These are phyloP conservation scores for Ganoderma lingzhi DNA, from an alignment of 1,284 basidiomycete species.

Conservation along the genomic window DNA sequence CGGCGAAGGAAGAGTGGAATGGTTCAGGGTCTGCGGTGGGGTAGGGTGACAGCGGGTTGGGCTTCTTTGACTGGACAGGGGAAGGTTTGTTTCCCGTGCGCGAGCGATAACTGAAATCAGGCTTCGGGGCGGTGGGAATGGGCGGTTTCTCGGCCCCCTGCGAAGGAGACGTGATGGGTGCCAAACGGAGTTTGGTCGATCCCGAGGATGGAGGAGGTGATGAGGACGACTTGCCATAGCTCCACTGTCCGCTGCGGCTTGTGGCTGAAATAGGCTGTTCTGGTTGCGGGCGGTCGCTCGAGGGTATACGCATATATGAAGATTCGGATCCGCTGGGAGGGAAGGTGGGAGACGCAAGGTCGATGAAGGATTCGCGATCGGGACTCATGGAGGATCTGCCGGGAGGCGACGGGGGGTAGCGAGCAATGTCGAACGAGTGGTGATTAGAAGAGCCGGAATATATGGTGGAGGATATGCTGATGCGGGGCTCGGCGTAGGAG, in stretches of 20 bases:
- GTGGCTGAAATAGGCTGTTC: not conserved
- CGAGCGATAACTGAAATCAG: conserved; percentile 39
- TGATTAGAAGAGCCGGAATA: conserved; percentile 41
- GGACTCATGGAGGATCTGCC: conserved; percentile 37
- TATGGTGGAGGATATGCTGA: conserved; percentile 56
- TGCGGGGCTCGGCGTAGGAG: conserved; percentile 47
- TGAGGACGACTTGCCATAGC: conserved; percentile 23
- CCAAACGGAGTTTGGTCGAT: conserved; percentile 28
- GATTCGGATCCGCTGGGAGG: conserved; percentile 35
- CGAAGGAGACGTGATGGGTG: conserved; percentile 30
- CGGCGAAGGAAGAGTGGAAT: conserved; percentile 51
- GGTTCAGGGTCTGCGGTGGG: conserved; percentile 24
- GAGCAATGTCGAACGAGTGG: conserved; percentile 35
- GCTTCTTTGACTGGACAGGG: conserved; percentile 17
- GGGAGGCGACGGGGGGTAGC: conserved; percentile 15
- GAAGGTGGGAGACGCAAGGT: conserved; percentile 54
- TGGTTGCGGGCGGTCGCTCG: conserved; percentile 16
- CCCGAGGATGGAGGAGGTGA: conserved; percentile 6
- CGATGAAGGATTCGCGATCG: conserved; percentile 63
- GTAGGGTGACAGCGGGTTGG: conserved; percentile 14
- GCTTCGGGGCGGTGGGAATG: conserved; percentile 47
- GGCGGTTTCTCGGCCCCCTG: conserved; percentile 48
- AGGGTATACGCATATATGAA: conserved; percentile 17
- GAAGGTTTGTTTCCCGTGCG: conserved; percentile 28
- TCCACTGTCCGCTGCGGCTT: conserved; percentile 25